phyloP scores from a whole-genome alignment of 495 filamentous ascomycete species.

The Penicillium subrubescens region DNA sequence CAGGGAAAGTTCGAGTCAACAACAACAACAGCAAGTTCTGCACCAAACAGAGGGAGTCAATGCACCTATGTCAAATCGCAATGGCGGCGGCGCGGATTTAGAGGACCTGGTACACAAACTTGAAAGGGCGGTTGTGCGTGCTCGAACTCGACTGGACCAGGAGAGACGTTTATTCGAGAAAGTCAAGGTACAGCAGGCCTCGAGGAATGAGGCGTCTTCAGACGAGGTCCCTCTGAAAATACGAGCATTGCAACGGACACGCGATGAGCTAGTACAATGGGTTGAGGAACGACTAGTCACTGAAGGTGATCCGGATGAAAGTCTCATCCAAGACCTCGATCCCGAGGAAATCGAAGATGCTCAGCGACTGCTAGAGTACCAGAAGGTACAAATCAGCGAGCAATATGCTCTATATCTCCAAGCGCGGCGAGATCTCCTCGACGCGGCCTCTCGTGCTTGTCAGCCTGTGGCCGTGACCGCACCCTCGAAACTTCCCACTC shows the following conservation, averaged over 20 bases:
- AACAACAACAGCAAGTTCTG: conserved; percentile 41
- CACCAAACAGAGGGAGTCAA: conserved; percentile 46
- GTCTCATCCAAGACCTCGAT: conserved; percentile 39
- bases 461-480: conserved; percentile 32
- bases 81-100: conserved; percentile 29
- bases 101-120: conserved; percentile 60
- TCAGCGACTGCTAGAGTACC: conserved; percentile 36
- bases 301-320: conserved; percentile 46
- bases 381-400: conserved; percentile 50
- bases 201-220: conserved; percentile 18
- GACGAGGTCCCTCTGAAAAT: conserved; percentile 29
- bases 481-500: conserved; percentile 26
- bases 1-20: conserved; percentile 43
- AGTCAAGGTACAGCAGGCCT: conserved; percentile 43
- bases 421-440: conserved; percentile 40
- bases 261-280: conserved; percentile 70
- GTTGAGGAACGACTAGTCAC: conserved; percentile 67
- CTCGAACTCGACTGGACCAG: conserved; percentile 60
- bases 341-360: conserved; percentile 41
- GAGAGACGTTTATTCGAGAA: conserved; percentile 65
- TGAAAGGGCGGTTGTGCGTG: conserved; percentile 64
- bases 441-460: conserved; percentile 40
- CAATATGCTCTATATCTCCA: conserved; percentile 48
- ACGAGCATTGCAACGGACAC: conserved; percentile 53
- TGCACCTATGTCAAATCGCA: conserved; percentile 6